Conservation (phyloP, 1,284 basidiomycete species). For the Trichosporon coremiiforme region DNA sequence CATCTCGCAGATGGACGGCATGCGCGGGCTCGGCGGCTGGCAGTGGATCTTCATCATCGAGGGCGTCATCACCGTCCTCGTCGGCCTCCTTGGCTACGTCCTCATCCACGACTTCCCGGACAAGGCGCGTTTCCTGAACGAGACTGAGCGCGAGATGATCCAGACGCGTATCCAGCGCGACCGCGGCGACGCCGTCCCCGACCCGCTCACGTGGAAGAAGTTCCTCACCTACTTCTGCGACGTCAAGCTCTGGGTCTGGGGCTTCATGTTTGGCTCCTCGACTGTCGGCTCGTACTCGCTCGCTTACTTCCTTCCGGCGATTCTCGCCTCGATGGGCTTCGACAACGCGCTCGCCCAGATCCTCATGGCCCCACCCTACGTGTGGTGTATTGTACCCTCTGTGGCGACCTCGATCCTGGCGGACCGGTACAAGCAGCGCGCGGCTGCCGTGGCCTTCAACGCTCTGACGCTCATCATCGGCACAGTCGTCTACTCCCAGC, state of each 20-base stretch:
- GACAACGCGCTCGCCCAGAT: constrained; percentile 41
- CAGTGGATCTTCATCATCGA: constrained; percentile 31
- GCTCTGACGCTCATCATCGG: constrained; percentile 23
- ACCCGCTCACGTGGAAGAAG: constrained; percentile 52
- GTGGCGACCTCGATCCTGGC: constrained; percentile 49
- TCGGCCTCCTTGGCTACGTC: constrained; percentile 22
- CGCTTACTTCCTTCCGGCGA: constrained; percentile 57
- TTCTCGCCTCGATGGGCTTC: constrained; percentile 56
- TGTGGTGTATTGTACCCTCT: constrained; percentile 49
- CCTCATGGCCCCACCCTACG: constrained; percentile 55
- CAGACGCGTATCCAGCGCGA: constrained; percentile 29
- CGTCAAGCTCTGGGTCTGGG: constrained; percentile 57
- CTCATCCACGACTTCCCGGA: constrained; percentile 31
- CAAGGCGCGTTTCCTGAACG: constrained; percentile 26
- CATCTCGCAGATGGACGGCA: constrained; percentile 26
- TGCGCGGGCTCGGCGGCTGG: constrained; percentile 24
- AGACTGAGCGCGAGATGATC: constrained; percentile 24
- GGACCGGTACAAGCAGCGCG: constrained; percentile 43
- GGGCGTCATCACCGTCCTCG: constrained; percentile 26
- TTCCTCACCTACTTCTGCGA: constrained; percentile 51
- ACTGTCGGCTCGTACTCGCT: constrained; percentile 34
- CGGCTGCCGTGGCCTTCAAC: constrained; percentile 24
- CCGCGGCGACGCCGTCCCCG: constrained; percentile 53
- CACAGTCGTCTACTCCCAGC: constrained; percentile 28
- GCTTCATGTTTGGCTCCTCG: constrained; percentile 52